Evolutionary conservation across 805 yeast genomes (phyloP), one percentile per base, ranked within the genome.

Genomic region (Metschnikowia drakensbergensis): DNA sequence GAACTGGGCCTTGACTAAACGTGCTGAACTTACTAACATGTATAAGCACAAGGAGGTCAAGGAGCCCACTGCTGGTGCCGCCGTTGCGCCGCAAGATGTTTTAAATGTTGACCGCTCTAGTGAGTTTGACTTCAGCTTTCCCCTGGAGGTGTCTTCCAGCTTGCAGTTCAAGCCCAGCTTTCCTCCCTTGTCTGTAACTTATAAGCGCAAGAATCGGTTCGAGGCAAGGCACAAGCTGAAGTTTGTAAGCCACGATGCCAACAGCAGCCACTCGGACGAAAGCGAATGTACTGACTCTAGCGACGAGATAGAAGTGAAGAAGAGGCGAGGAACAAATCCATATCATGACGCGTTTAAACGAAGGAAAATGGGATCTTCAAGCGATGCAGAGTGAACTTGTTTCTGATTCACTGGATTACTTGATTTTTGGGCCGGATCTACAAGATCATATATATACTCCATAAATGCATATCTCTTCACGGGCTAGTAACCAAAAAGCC

Each of bases 1-100:
- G 52, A 73, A 76, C 53, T 80, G 83, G 83, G 76, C 74, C 1
- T 61, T 77, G 13, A 67, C 74, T 26, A 76, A 70, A 57, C 65
- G 75, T 45, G 71, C 76, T 3, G 83, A 80, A 53, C 59, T 75
- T 35, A 52, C 56, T 7, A 57, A 57, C 23, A 42, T 43, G 22
- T 53, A 54, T 39, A 52, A 46, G 36, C 49, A 46, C 36, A 54
- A 49, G 42, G 57, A 49, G 13, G 23, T 26, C 27, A 40, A 25
- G 34, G 39, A 32, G 30, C 31, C 25, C 9, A 17, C 11, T 32
- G 35, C 36, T 11, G 43, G 43, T 10, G 28, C 36, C n/a, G 17
- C 43, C 10, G 29, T 54, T 83, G 23, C 57, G 78, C 11, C 65
- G 62, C 17, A 62, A 69, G 29, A 59, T 80, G 10, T 62, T 73